Base-by-base conservation (phyloP, 441 rosid genomes). In the Pelargonium australe region DNA sequence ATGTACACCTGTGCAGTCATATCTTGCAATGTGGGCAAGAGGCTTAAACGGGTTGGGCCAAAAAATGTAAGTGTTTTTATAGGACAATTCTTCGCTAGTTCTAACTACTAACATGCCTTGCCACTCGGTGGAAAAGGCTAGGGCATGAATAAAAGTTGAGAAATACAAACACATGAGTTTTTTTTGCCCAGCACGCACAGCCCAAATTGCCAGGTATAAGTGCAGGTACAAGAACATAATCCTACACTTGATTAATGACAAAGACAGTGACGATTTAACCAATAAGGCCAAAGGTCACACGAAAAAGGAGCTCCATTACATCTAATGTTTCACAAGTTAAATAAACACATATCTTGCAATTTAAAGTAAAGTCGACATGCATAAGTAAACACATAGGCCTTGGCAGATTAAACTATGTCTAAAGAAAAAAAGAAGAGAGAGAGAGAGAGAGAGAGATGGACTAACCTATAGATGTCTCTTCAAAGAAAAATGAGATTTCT, bases 401-500 rank as follows among this genome's bases (percentile, higher is more conserved):
- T 10, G 19, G 2, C 19, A 68, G 25, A 66, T 10, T 1, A 49
- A 7, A 41, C 4, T 44, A 19, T 16, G 47, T 17, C 2, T 11
- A 4, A 10, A 67, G 10, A 67, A 72, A 16, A 16, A 31, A 3
- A 31, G 78, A 66, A 64, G 23, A 20, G 23, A 20, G 23, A 20
- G 23, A 20, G 23, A 20, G 23, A 20, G 23, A 20, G 23, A 57
- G 53, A 47, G 70, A 72, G 0, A n/a, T 65, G 62, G 72, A 57
- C 72, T 57, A 13, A 92, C 92, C 89, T 79, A 80, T 67, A 44
- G 77, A 62, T 23, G 10, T 47, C 68, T 84, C 83, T 63, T 71
- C 68, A 75, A 90, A 90, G 89, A 93, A 90, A 82, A 93, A 87
- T 41, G 83, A 68, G 68, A 93, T 89, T 79, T 90, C 95, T 70